These are phyloP conservation scores for Thermomucor indicae-seudaticae DNA, from an alignment of 371 early-diverging fungal species.

Conservation along the genomic window DNA sequence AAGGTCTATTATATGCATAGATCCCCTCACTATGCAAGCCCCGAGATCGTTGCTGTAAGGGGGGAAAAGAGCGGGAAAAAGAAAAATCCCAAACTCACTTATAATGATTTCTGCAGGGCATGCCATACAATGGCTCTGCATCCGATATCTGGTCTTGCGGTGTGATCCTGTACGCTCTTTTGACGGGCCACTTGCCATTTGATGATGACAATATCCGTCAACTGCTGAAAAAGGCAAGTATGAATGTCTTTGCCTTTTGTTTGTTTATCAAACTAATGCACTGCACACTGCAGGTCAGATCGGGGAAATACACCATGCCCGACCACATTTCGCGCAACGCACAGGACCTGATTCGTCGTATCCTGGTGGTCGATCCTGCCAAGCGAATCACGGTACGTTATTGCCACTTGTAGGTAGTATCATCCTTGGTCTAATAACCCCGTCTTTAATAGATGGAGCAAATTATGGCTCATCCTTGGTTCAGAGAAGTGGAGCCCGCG, in stretches of 20 bases:
- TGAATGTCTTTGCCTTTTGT: constrained; percentile 4
- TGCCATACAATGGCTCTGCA: constrained; percentile 70
- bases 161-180: constrained; percentile 69
- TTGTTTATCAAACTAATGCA: background rate
- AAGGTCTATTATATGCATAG: constrained; percentile 23
- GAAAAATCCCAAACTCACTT: background rate
- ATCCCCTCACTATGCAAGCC: constrained; percentile 91
- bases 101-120: constrained; percentile 38
- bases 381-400: constrained; percentile 39
- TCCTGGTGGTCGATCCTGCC: constrained; percentile 40
- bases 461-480: constrained; percentile 36
- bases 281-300: constrained; percentile 44
- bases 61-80: background rate
- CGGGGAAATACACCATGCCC: constrained; percentile 57
- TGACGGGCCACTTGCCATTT: constrained; percentile 78
- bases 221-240: constrained; percentile 64
- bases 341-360: constrained; percentile 54
- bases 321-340: constrained; percentile 62
- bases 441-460: constrained; percentile 20
- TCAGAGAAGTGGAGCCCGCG: constrained; percentile 18
- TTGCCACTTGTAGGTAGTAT: background rate
- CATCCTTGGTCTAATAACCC: background rate
- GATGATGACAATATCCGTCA: constrained; percentile 79
- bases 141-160: constrained; percentile 82
- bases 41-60: constrained; percentile 81